Evolutionary conservation across 164 flowering plant species (phyloP).

Genomic region (Vitis amurensis): DNA sequence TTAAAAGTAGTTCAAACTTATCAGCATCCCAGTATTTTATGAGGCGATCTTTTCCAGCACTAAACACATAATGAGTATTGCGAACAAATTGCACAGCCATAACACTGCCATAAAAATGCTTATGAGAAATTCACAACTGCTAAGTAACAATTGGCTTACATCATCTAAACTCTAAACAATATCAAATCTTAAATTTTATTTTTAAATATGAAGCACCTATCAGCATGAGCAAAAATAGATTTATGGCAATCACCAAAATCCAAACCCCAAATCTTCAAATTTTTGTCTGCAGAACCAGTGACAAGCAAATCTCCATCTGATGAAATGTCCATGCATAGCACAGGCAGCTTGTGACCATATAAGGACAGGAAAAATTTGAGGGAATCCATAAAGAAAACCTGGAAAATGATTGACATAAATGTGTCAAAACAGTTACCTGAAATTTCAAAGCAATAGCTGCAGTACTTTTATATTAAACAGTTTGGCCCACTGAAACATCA

Average conservation of each 20-base stretch:
- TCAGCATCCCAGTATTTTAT: conserved; percentile 99
- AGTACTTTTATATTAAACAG: no score
- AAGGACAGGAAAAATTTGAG: conserved; percentile 70
- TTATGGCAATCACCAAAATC: conserved; percentile 98
- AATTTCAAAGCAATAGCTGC: neutral
- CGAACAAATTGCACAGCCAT: conserved; percentile 86
- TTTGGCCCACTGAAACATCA: no score
- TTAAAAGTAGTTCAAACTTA: conserved; percentile 92
- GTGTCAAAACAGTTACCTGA: neutral
- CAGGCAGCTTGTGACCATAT: conserved; percentile 92
- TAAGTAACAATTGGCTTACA: neutral
- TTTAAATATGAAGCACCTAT: conserved; percentile 53
- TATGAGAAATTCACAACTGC: conserved; percentile 12
- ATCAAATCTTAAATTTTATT: neutral
- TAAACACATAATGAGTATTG: conserved; percentile 90
- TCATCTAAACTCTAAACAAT: neutral
- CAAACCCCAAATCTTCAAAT: conserved; percentile 96
- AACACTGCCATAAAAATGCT: conserved; percentile 59
- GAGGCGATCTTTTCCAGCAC: conserved; percentile 89
- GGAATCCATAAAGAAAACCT: conserved; percentile 85
- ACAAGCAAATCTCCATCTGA: conserved; percentile 89
- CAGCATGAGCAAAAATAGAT: conserved; percentile 92
- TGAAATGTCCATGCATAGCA: conserved; percentile 89
- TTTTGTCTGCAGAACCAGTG: conserved; percentile 93
- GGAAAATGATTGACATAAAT: conserved; percentile 18